phyloP scores from a whole-genome alignment of 2,329 filamentous ascomycete genomes.

The Metarhizium rileyi region DNA sequence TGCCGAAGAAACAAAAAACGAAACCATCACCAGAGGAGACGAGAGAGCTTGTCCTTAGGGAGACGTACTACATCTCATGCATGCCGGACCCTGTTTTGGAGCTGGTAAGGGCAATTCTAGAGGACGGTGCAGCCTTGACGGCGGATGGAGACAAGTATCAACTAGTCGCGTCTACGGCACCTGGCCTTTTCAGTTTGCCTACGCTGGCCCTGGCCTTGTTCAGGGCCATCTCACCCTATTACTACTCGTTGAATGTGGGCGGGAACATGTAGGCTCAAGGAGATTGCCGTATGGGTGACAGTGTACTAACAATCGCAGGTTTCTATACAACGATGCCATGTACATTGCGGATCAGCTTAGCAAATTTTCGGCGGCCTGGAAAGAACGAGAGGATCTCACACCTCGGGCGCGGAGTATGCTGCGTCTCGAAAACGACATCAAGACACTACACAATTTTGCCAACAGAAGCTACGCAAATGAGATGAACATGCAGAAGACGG shows the following conservation, averaged over 20 bases:
- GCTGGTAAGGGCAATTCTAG: conserved; percentile 49
- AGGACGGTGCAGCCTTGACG: conserved; percentile 53
- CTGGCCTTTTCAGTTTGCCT: conserved; percentile 62
- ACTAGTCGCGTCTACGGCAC: conserved; percentile 56
- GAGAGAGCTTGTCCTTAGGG: conserved; percentile 66
- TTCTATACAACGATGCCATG: conserved; percentile 57
- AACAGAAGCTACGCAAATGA: conserved; percentile 52
- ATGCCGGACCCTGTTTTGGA: conserved; percentile 71
- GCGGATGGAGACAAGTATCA: conserved; percentile 39
- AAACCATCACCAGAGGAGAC: conserved; percentile 23
- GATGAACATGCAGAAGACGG: conserved; percentile 49
- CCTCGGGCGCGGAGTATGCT: conserved; percentile 43
- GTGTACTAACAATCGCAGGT: conserved; percentile 30
- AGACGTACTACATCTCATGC: conserved; percentile 81
- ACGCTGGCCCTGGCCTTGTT: conserved; percentile 70
- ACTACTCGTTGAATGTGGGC: conserved; percentile 53
- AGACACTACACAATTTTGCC: conserved; percentile 49
- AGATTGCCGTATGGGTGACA: neutral
- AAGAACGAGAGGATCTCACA: conserved; percentile 40
- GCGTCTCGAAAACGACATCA: conserved; percentile 49
- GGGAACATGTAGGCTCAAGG: conserved; percentile 51
- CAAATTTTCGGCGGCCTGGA: conserved; percentile 41
- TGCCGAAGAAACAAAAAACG: conserved; percentile 8
- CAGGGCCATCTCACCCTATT: conserved; percentile 63
- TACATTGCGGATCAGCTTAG: conserved; percentile 50